Percentiles rank a stretch among this genome's conserved stretches.
These are phyloP conservation scores for Claviceps monticola DNA, from an alignment of 2,329 filamentous ascomycete species.

Conservation along the genomic window DNA sequence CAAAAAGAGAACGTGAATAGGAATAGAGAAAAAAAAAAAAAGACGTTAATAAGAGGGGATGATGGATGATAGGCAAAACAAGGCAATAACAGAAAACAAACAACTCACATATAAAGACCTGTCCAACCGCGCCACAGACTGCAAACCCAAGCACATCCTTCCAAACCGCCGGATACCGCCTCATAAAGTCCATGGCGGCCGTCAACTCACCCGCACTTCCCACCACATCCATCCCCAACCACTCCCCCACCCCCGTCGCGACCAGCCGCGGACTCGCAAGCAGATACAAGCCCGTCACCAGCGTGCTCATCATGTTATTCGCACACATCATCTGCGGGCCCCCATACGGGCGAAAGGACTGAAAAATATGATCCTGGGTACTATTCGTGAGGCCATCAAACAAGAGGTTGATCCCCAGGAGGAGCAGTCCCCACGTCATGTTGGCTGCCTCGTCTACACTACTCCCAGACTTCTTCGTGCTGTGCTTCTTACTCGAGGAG, in stretches of 20 bases:
- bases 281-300: conserved; percentile 65
- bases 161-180: conserved; percentile 65
- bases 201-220: conserved; percentile 61
- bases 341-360: conserved; percentile 61
- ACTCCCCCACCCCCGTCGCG: conserved; percentile 47
- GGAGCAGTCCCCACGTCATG: conserved; percentile 63
- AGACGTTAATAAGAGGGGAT: not conserved
- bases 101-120: conserved; percentile 77
- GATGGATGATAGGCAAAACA: not conserved
- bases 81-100: not conserved
- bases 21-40: too few species aligned
- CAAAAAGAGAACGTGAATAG: too few species aligned
- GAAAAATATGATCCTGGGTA: conserved; percentile 91
- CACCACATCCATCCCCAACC: conserved; percentile 51
- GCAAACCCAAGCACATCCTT: conserved; percentile 84
- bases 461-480: conserved; percentile 25
- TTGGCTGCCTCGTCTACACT: conserved; percentile 37
- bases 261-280: conserved; percentile 69
- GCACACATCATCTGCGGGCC: conserved; percentile 99
- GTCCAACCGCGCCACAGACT: conserved; percentile 78
- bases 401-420: conserved; percentile 79
- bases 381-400: conserved; percentile 95
- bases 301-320: conserved; percentile 76
- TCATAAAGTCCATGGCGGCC: conserved; percentile 70
- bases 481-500: conserved; percentile 36